Base-by-base conservation (phyloP, 768 basidiomycete genomes). In the Termitomyces sp. region DNA sequence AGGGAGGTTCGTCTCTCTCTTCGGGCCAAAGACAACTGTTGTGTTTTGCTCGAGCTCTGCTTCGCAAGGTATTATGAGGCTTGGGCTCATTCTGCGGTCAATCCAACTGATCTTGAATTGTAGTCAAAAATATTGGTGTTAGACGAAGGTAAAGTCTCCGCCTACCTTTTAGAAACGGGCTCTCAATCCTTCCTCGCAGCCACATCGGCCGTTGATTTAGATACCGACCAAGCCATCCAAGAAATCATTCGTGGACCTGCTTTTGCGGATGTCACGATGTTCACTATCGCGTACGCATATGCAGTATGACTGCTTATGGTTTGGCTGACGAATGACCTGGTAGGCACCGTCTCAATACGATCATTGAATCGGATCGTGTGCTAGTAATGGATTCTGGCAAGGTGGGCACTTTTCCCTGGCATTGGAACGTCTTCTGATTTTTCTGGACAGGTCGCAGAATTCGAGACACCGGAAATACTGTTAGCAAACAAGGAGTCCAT, bases 141-240 rank as follows among this genome's bases (percentile, higher is more conserved):
- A n/a, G 96, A 97, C 69, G 96, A 98, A 84, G 92, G 90, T 85
- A 67, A 65, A 67, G 12, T n/a, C 4, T 35, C 39, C 18, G 45
- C 39, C 7, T 13, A 15, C 15, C 49, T 52, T 38, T 52, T n/a
- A 9, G 7, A n/a, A 48, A 11, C 7, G 11, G 24, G 15, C 4
- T 15, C 51, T 49, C n/a, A 58, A 16, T 52, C 24, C 7, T 63
- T 58, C 32, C 53, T 55, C 7, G 15, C 62, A 90, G 91, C 93
- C 3, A 96, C 93, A 6, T 92, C 89, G 40, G 92, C 93, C 20
- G 92, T 96, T 54, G 94, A 96, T 72, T 77, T 95, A 38, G 92
- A 96, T 69, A 96, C 94, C 9, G 94, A 96, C 70, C 83, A 83
- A 60, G 90, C 90, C 33, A 91, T 96, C 64, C 94, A 97, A 76